Percentiles rank a stretch among this genome's conserved stretches.
phyloP scores from a whole-genome alignment of 176 grass and related monocot species.

The Dendrocalamus sinicus region DNA sequence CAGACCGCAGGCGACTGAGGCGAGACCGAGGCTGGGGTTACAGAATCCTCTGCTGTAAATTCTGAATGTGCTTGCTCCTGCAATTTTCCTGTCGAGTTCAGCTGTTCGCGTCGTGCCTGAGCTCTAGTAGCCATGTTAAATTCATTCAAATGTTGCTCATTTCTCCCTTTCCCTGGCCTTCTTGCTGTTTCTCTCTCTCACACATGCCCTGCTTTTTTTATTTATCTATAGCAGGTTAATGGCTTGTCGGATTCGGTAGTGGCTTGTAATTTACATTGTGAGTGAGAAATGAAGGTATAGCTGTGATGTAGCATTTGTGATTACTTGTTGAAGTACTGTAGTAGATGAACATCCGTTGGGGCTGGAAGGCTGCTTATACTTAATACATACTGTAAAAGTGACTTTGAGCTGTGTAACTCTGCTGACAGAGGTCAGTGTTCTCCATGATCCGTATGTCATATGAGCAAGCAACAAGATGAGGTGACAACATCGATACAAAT shows the following conservation, averaged over 20 bases:
- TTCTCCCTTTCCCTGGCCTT: neutral
- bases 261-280: conserved; percentile 55
- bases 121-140: conserved; percentile 55
- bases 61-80: conserved; percentile 48
- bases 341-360: neutral
- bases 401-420: conserved; percentile 8
- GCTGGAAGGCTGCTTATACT: neutral
- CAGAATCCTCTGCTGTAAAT: conserved; percentile 83
- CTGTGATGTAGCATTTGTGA: conserved; percentile 15
- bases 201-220: conserved; percentile 57
- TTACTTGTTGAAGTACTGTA: conserved; percentile 1
- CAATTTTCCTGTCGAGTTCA: conserved; percentile 34
- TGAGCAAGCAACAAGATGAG: neutral
- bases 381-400: neutral
- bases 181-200: neutral
- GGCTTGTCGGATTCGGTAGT: conserved; percentile 56
- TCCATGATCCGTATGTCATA: neutral
- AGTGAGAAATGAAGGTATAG: conserved; percentile 58
- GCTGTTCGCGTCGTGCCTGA: conserved; percentile 37
- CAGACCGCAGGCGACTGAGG: conserved; percentile 63
- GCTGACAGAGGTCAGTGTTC: neutral
- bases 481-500: neutral
- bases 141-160: conserved; percentile 55
- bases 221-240: conserved; percentile 60
- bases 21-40: conserved; percentile 64